Conservation (phyloP, 177 flowering plant species). For the Vitis hybrid region DNA sequence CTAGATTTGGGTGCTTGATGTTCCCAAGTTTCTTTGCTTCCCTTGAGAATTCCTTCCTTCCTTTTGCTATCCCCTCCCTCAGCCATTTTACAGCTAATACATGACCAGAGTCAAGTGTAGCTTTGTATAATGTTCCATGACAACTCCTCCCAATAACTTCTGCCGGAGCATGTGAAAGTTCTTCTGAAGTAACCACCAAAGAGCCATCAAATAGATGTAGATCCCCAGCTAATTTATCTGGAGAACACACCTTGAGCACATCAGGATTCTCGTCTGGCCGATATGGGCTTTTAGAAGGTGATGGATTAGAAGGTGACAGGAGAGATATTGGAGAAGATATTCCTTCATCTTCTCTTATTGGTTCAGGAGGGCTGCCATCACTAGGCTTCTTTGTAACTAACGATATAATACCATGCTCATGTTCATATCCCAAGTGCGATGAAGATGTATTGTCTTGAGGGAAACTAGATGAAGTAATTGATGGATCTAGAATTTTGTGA, state of each 20-base stretch:
- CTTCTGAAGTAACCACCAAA: conserved; percentile 52
- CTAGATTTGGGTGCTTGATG: conserved; percentile 73
- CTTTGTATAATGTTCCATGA: conserved; percentile 72
- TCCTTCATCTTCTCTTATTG: conserved; percentile 25
- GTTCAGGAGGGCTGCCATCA: conserved; percentile 19
- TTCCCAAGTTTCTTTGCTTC: conserved; percentile 74
- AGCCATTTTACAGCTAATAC: conserved; percentile 70
- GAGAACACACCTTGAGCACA: conserved; percentile 43
- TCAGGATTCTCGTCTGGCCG: conserved; percentile 24
- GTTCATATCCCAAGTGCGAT: conserved; percentile 22
- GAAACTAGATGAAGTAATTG: conserved; percentile 26
- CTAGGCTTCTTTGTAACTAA: conserved; percentile 17
- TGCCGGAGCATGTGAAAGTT: conserved; percentile 78
- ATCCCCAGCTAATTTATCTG: conserved; percentile 74
- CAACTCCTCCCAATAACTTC: conserved; percentile 75
- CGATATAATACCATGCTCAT: conserved; percentile 28
- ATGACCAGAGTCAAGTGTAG: conserved; percentile 51
- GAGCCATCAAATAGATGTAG: conserved; percentile 62
- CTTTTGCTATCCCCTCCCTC: conserved; percentile 67
- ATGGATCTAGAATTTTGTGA: conserved; percentile 22
- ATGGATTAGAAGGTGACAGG: conserved; percentile 39
- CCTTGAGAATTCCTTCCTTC: conserved; percentile 67
- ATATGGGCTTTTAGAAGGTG: conserved; percentile 30
- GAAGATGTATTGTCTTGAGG: conserved; percentile 28
- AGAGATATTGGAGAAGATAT: conserved; percentile 39